Evolutionary conservation across 2,329 filamentous ascomycete genomes (phyloP), one percentile per base, ranked within the genome.

Genomic region (Claviceps maximensis): DNA sequence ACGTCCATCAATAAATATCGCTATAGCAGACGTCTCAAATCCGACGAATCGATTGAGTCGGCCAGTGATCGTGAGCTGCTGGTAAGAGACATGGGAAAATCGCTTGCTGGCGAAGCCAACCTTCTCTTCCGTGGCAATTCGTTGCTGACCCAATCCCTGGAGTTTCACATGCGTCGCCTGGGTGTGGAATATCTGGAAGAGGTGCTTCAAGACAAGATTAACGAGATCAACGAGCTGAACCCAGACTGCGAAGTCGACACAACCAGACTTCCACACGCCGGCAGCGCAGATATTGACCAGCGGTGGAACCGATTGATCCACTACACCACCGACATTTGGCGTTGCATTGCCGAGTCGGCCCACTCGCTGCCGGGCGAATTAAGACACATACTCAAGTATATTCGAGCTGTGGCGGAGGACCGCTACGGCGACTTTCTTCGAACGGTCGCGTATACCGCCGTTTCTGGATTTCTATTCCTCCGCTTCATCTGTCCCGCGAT

Each of bases 401-500:
- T 97, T 50, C 80, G 89, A 51, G 89, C 89, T 8, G 94, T 94
- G 54, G 90, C 91, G 17, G 91, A 96, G 61, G 90, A 96, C 65
- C 84, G 90, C 19, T 97, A 95, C 65, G 91, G 91, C 29, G 89
- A 95, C 65, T 96, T 94, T 62, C 73, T 95, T 44, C 83, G 89
- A 29, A 91, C 87, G 2, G 89, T 95, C 40, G 82, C 85, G 47
- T 97, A 95, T 65, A 96, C 90, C 51, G 95, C 89, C 64, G 89
- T 97, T 1, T 95, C 89, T 46, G 91, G 91, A 0, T 97, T 97
- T 63, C 71, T 97, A 13, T 97, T 97, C 66, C 75, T 97, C 56
- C 84, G 91, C 5, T 96, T 96, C 73, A 93, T 97, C 63, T 95
- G 90, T 63, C 91, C 91, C 3, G 90, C 91, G n/a, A 89, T 97